These are phyloP conservation scores for Marasmius fiardii DNA, from an alignment of 1,284 basidiomycete genomes.

Conservation along the genomic window DNA sequence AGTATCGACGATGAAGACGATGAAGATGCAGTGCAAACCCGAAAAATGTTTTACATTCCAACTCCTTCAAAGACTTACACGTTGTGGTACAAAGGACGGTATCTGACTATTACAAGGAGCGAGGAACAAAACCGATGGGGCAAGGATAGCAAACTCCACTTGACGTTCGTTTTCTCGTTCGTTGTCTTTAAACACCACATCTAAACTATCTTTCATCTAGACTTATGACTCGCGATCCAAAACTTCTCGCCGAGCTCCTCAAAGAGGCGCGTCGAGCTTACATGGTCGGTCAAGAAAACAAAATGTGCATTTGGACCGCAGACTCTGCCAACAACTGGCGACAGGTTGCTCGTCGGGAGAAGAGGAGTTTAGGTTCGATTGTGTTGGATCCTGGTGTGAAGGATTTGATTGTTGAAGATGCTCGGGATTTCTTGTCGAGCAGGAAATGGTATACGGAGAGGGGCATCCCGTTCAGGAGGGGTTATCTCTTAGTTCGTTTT, in stretches of 20 bases:
- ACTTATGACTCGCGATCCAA: constrained; percentile 47
- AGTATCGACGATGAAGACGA: constrained; percentile 34
- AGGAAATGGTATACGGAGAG: constrained; percentile 67
- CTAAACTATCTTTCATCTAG: constrained; percentile 26
- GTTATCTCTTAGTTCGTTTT: constrained; percentile 57
- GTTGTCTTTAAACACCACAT: neutral
- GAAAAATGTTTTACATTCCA: constrained; percentile 47
- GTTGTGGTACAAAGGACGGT: constrained; percentile 48
- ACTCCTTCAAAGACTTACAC: constrained; percentile 38
- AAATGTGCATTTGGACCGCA: constrained; percentile 53
- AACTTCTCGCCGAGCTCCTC: constrained; percentile 47
- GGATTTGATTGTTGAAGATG: constrained; percentile 62
- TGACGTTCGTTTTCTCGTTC: constrained; percentile 30
- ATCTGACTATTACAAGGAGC: constrained; percentile 40
- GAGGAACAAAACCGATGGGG: constrained; percentile 30
- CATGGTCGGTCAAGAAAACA: constrained; percentile 44
- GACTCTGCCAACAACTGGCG: constrained; percentile 47
- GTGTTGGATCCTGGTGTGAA: constrained; percentile 65
- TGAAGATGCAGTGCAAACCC: constrained; percentile 16
- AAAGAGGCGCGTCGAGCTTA: constrained; percentile 55
- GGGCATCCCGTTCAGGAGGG: constrained; percentile 70
- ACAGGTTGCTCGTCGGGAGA: constrained; percentile 52
- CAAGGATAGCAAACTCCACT: constrained; percentile 31
- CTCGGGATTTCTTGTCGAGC: constrained; percentile 61
- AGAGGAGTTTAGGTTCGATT: constrained; percentile 62